These are phyloP conservation scores for Trichoderma reesei DNA, from an alignment of 495 filamentous ascomycete species.

Conservation along the genomic window DNA sequence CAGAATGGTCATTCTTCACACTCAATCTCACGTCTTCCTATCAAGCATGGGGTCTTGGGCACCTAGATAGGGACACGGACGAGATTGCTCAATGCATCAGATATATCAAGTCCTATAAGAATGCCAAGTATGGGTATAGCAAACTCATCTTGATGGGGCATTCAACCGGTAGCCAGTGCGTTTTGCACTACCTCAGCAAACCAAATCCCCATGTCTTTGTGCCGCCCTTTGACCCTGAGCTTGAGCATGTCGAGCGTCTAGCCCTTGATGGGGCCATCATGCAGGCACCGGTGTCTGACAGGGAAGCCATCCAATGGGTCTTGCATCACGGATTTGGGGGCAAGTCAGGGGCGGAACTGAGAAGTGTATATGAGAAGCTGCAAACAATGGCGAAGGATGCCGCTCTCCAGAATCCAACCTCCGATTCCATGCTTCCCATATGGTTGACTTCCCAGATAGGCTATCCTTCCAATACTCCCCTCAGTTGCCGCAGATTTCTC, in stretches of 20 bases:
- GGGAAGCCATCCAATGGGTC: constrained; percentile 43
- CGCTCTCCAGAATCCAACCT: constrained; percentile 32
- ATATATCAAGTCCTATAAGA: constrained; percentile 42
- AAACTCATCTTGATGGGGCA: constrained; percentile 71
- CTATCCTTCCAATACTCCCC: constrained; percentile 27
- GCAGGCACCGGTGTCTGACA: constrained; percentile 62
- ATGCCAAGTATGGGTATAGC: constrained; percentile 21
- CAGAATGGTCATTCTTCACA: constrained; percentile 51
- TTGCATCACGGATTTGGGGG: constrained; percentile 20
- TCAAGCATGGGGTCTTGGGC: constrained; percentile 55
- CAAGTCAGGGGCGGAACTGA: constrained; percentile 12
- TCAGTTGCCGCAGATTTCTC: constrained; percentile 52
- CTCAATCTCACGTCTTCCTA: constrained; percentile 53
- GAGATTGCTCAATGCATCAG: constrained; percentile 56
- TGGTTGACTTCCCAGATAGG: constrained; percentile 37
- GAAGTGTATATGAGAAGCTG: constrained; percentile 37
- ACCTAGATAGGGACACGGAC: constrained; percentile 52
- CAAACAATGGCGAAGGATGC: constrained; percentile 37
- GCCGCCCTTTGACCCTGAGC: constrained; percentile 13
- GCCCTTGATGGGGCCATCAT: constrained; percentile 59
- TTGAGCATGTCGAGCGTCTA: constrained; percentile 25
- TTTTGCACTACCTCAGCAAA: constrained; percentile 54
- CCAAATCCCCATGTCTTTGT: constrained; percentile 17
- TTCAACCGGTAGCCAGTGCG: constrained; percentile 64
- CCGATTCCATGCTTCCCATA: constrained; percentile 47